Conservation (phyloP, 1,284 basidiomycete genomes). For the Leccinum subrobustum region DNA sequence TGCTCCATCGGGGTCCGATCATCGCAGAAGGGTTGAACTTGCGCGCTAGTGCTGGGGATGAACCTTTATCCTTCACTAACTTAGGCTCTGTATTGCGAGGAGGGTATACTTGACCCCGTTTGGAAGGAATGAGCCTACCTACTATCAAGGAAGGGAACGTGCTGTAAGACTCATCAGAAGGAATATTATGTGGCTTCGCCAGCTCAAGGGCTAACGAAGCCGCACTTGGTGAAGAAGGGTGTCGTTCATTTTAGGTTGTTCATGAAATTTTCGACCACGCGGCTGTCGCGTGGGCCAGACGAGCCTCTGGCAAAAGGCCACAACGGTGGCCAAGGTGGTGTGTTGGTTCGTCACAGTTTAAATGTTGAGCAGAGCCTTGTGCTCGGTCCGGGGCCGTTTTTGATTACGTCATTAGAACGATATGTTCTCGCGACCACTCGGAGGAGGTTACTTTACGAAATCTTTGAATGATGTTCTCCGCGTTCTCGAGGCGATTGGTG, state of each 20-base stretch:
- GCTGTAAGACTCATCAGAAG: background rate
- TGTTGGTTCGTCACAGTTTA: background rate
- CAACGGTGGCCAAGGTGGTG: background rate
- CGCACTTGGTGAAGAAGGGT: background rate
- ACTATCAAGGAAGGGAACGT: background rate
- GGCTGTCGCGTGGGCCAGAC: background rate
- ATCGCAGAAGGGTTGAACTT: background rate
- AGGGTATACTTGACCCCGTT: background rate
- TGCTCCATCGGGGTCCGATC: background rate
- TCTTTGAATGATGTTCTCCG: constrained; percentile 31
- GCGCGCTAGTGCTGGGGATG: background rate
- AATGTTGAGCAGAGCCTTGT: background rate
- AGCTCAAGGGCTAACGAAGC: background rate
- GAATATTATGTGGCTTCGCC: background rate
- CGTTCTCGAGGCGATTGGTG: constrained; percentile 33
- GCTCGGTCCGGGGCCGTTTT: background rate
- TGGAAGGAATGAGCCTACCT: background rate
- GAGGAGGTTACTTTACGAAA: background rate
- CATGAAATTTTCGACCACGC: background rate
- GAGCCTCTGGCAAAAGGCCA: background rate
- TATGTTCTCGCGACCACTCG: background rate
- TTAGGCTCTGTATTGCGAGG: background rate
- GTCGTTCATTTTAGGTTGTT: background rate
- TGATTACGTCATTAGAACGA: constrained; percentile 9
- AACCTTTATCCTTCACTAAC: background rate